A percentile compares a stretch with the other conserved stretches of the same genome.
phyloP scores from a whole-genome alignment of 1,139 yeast species.

The Zygosaccharomyces pseudobailii region DNA sequence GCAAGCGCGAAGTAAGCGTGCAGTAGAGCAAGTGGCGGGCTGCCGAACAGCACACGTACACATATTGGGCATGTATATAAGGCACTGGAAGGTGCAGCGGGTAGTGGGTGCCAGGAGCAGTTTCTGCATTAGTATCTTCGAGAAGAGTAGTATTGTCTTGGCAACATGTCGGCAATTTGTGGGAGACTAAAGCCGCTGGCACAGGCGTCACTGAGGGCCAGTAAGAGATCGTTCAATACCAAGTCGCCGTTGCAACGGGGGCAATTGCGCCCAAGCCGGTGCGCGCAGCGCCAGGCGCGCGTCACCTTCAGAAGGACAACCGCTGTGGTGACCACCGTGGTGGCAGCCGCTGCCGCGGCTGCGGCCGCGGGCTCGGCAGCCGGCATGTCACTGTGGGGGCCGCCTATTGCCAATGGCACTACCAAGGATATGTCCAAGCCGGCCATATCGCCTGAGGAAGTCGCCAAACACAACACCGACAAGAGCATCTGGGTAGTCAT shows the following conservation, averaged over 20 bases:
- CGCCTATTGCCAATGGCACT: conserved; percentile 13
- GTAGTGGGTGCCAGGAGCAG: too few species aligned
- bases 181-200: background rate
- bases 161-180: background rate
- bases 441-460: conserved; percentile 39
- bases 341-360: background rate
- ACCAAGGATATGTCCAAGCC: conserved; percentile 15
- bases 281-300: background rate
- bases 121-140: too few species aligned
- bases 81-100: too few species aligned
- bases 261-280: background rate
- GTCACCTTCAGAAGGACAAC: background rate
- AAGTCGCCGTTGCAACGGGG: background rate
- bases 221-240: background rate
- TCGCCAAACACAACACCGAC: conserved; percentile 52
- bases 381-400: background rate
- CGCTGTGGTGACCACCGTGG: background rate
- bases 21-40: too few species aligned
- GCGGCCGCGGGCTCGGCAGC: background rate
- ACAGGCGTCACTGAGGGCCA: background rate
- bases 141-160: background rate
- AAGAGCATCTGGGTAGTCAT: conserved; percentile 89
- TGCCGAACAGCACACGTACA: too few species aligned
- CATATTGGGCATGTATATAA: too few species aligned
- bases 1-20: too few species aligned